Evolutionary conservation across 257 asterid genomes (phyloP), one percentile per base, ranked within the genome.

Genomic region (Plectranthus barbatus): DNA sequence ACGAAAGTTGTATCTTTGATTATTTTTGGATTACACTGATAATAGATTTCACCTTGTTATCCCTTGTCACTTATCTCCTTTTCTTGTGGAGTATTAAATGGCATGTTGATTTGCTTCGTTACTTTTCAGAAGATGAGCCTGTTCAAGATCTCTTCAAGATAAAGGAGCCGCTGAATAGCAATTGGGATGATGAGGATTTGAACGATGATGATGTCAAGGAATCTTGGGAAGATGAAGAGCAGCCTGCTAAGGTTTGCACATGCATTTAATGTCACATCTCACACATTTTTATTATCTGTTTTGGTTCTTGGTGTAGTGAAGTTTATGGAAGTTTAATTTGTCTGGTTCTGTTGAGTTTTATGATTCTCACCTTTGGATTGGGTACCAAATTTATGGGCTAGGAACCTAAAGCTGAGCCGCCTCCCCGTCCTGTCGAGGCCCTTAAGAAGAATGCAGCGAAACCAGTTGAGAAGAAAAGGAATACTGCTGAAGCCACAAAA

Each of bases 221-320:
- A 6, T 89, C 95, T 52, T 92, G 99, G 99, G 99, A 92, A 81
- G 99, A 92, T 68, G 96, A 89, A 15, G 99, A 92, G 2, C 94
- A 89, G 74, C 74, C 85, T 55, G 81, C 72, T n/a, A 69, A 73
- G 75, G 97, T 89, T 71, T 46, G 57, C 9, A 36, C 14, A 36
- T 49, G 36, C 13, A 15, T 9, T 40, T 54, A 40, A 24, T 12
- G 11, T 47, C 18, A 44, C 18, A 21, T 15, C 18, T 13, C 7
- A 39, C 39, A 13, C 39, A 9, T 36, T 26, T 19, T 47, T 61
- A 33, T 29, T 60, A 26, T 66, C 65, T 45, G 40, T 6, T 56
- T 39, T 44, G 64, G 9, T 56, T 1, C 21, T 45, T 14, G 21
- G 12, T 21, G 48, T 21, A 60, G 17, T 48, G 40, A 14, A 52